These are phyloP conservation scores for Parascedosporium putredinis DNA, from an alignment of 2,329 filamentous ascomycete genomes.

Conservation along the genomic window DNA sequence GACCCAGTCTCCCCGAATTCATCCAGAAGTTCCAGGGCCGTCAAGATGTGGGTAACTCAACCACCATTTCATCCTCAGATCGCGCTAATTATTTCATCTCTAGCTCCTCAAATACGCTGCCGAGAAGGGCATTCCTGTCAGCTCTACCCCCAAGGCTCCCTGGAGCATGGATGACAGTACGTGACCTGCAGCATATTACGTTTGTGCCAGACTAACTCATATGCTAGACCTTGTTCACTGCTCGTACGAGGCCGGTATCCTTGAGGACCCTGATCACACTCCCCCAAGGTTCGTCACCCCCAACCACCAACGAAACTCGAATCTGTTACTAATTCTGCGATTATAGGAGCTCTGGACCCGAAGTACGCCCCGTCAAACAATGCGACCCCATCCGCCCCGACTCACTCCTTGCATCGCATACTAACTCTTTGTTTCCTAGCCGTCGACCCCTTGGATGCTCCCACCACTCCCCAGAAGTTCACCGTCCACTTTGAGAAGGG, in stretches of 20 bases:
- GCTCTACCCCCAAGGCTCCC: slow-evolving; percentile 61
- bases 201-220: slow-evolving; percentile 1
- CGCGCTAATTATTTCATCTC: slow-evolving; percentile 1
- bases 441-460: slow-evolving; percentile 50
- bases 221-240: slow-evolving; percentile 60
- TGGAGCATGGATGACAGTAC: slow-evolving; percentile 42
- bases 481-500: slow-evolving; percentile 58
- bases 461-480: slow-evolving; percentile 54
- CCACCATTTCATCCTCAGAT: slow-evolving; percentile 31
- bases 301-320: not conserved
- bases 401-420: slow-evolving; percentile 11
- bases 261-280: slow-evolving; percentile 47
- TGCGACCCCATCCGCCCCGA: not conserved
- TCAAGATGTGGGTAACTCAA: slow-evolving; percentile 40
- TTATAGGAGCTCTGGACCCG: slow-evolving; percentile 18
- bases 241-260: slow-evolving; percentile 68
- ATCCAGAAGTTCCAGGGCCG: slow-evolving; percentile 35
- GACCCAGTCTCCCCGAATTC: slow-evolving; percentile 1
- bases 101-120: slow-evolving; percentile 57
- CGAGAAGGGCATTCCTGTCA: slow-evolving; percentile 58
- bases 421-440: slow-evolving; percentile 19
- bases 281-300: slow-evolving; percentile 32
- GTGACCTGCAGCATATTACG: not conserved
- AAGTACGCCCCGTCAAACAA: slow-evolving; percentile 41
- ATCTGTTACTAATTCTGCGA: not conserved